Conservation (phyloP, 495 filamentous ascomycete genomes). For the Penicillium maclennaniae region DNA sequence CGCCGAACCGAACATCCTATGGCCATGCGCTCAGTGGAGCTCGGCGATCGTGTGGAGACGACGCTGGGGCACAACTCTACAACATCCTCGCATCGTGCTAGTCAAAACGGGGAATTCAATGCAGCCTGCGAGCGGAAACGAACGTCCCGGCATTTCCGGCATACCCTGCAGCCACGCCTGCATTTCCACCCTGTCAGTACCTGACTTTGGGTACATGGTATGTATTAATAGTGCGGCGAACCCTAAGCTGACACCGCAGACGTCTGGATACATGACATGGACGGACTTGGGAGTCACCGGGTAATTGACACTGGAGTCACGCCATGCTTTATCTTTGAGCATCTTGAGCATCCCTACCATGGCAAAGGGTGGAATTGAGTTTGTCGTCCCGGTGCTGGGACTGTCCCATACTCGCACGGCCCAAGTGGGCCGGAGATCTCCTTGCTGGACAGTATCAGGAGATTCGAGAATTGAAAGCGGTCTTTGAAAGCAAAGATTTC, state of each 20-base stretch:
- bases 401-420: background rate
- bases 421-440: background rate
- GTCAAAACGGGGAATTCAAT: conserved; percentile 1
- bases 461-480: background rate
- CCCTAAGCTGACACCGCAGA: background rate
- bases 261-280: background rate
- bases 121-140: background rate
- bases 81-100: background rate
- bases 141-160: background rate
- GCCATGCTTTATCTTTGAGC: background rate
- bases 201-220: background rate
- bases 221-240: background rate
- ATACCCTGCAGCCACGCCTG: background rate
- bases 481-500: background rate
- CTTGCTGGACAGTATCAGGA: background rate
- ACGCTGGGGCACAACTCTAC: conserved; percentile 8
- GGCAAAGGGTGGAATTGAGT: background rate
- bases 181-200: background rate
- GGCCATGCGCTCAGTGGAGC: conserved; percentile 2
- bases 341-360: background rate
- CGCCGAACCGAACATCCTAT: background rate
- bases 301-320: background rate
- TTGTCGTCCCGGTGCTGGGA: background rate
- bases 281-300: background rate
- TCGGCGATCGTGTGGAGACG: conserved; percentile 8